Base-by-base conservation (phyloP, 257 asterid genomes). In the Jasminum sambac region DNA sequence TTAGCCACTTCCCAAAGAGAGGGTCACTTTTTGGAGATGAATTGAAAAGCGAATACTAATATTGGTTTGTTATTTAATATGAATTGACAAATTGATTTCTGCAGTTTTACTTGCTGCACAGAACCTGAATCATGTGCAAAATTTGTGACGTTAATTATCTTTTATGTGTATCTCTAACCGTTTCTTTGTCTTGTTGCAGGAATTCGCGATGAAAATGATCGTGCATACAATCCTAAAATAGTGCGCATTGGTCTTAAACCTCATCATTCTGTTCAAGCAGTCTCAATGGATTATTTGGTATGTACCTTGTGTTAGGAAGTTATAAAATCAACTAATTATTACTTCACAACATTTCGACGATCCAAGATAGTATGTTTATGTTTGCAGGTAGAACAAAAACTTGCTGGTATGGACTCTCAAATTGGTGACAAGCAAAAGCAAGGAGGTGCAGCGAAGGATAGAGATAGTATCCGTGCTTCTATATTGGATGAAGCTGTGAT, bases 281-380 rank as follows among this genome's bases (percentile, higher is more conserved):
- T 95, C 84, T 88, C 98, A 68, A 91, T 95, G 96, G 98, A 95
- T 86, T 81, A 95, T 84, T 84, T 95, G 76, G 99, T 92, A 77
- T 63, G 84, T 76, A 71, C 63, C 68, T 70, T 64, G 17, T 63
- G 46, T 78, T 58, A 65, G 44, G 50, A 24, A 34, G 66, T 72
- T 42, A 16, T 67, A 25, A 21, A 34, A 55, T 11, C 41, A 30
- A 24, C 64, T 73, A 17, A 41, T 41, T 62, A 30, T 46, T 16
- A 7, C 55, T 64, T 14, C 10, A 55, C 57, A 13, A 37, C 8
- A 38, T 19, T 48, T 57, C 30, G 64, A 71, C 37, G 61, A 44
- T 59, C 19, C 39, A 61, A 75, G 23, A 65, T 43, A 8, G 23
- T 73, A 74, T 43, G 38, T 39, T 13, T 69, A 30, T 74, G 21